phyloP scores from a whole-genome alignment of 208 protist genomes.

The Trypanosoma rangeli region DNA sequence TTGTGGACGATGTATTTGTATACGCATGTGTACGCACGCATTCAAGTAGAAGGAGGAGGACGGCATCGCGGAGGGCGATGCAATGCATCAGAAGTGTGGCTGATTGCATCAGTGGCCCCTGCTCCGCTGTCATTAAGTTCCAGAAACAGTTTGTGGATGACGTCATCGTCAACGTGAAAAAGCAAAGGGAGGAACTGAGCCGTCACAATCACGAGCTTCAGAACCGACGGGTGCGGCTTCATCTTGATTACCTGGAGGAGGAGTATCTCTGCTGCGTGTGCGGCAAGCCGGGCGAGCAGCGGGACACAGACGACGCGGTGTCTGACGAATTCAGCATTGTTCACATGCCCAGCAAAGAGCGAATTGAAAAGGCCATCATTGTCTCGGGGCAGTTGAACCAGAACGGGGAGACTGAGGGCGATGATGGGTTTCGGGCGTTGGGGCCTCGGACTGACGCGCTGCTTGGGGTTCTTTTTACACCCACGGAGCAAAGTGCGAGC shows the following conservation, averaged over 20 bases:
- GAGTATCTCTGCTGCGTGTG: slow-evolving; percentile 86
- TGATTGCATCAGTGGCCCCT: slow-evolving; percentile 47
- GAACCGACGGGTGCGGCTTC: slow-evolving; percentile 64
- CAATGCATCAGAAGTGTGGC: slow-evolving; percentile 7
- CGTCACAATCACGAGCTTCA: slow-evolving; percentile 48
- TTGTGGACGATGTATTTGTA: slow-evolving; percentile 4
- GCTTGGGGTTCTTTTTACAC: slow-evolving; percentile 1
- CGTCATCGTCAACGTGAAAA: slow-evolving; percentile 57
- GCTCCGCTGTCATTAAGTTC: slow-evolving; percentile 67
- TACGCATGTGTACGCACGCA: too few species aligned
- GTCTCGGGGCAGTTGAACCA: neutral
- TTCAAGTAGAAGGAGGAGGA: neutral
- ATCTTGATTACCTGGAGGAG: slow-evolving; percentile 76
- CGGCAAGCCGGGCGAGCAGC: slow-evolving; percentile 58
- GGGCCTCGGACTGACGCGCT: neutral
- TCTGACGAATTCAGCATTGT: slow-evolving; percentile 67
- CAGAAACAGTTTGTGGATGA: slow-evolving; percentile 86
- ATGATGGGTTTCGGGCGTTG: neutral
- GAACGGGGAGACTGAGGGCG: neutral
- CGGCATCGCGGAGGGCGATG: neutral
- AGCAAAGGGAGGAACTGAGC: slow-evolving; percentile 51
- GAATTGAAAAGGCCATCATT: slow-evolving; percentile 32
- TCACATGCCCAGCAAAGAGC: slow-evolving; percentile 38
- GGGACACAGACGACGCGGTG: slow-evolving; percentile 53
- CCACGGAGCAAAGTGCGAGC: neutral